Conservation (phyloP, 2,329 filamentous ascomycete genomes). For the Arthrobotrys entomopaga region DNA sequence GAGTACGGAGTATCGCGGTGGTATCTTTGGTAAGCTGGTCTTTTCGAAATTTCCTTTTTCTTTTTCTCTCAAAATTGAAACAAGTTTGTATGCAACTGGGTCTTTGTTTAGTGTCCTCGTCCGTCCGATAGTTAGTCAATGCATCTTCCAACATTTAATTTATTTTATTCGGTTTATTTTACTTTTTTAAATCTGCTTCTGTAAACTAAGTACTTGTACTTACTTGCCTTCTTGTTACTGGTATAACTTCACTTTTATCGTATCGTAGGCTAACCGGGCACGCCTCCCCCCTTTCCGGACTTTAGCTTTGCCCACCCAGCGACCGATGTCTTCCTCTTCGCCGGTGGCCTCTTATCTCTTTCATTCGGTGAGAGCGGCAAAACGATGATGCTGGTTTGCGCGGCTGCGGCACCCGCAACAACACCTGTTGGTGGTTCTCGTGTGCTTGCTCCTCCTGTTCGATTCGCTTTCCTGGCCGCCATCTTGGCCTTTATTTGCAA, state of each 20-base stretch:
- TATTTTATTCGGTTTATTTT: too few species aligned
- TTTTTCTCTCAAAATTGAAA: not conserved
- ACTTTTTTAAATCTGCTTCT: too few species aligned
- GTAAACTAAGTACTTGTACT: too few species aligned
- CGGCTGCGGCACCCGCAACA: constrained; percentile 28
- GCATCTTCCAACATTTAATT: too few species aligned
- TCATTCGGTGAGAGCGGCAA: constrained; percentile 33
- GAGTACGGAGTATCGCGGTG: not conserved
- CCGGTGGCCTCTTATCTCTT: constrained; percentile 15
- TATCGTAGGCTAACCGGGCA: too few species aligned
- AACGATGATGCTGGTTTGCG: constrained; percentile 31
- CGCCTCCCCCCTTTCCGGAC: too few species aligned
- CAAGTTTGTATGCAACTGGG: not conserved
- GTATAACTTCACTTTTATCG: too few species aligned
- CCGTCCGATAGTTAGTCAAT: not conserved
- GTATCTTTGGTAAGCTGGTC: constrained; percentile 11
- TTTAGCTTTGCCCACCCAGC: constrained; percentile 14
- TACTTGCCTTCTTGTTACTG: too few species aligned
- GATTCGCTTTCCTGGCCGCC: constrained; percentile 27
- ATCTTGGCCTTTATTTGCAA: constrained; percentile 25
- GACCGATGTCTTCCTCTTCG: constrained; percentile 40
- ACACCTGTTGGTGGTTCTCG: not conserved
- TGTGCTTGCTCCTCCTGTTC: not conserved
- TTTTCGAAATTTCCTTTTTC: not conserved
- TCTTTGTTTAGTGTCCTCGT: not conserved